A percentile compares a stretch with the other conserved stretches of the same genome.
These are phyloP conservation scores for Ceriops decandra DNA, from an alignment of 345 rosid species.

Conservation along the genomic window DNA sequence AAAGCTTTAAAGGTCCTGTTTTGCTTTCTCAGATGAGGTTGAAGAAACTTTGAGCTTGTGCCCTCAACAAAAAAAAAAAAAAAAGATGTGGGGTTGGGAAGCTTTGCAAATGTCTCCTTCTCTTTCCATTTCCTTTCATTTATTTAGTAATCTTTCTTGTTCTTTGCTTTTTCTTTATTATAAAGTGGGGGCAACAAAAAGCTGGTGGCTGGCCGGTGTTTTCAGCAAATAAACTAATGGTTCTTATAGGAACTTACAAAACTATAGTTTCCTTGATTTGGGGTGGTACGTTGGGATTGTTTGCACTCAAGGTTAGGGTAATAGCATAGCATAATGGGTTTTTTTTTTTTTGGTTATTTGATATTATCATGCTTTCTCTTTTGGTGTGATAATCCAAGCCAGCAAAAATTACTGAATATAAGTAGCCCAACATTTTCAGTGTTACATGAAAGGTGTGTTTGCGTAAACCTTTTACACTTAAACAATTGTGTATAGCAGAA, in stretches of 20 bases:
- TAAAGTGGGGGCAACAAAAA: constrained; percentile 45
- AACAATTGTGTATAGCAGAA: neutral
- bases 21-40: constrained; percentile 45
- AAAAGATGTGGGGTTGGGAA: constrained; percentile 36
- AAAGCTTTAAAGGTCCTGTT: constrained; percentile 29
- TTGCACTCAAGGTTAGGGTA: constrained; percentile 7
- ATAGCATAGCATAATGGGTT: constrained; percentile 13
- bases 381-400: constrained; percentile 20
- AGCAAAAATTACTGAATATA: constrained; percentile 18
- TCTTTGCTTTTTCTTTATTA: constrained; percentile 44
- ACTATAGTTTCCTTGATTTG: constrained; percentile 25
- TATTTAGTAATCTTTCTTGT: constrained; percentile 31
- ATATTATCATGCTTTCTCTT: constrained; percentile 19
- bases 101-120: constrained; percentile 34
- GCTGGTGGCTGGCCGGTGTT: constrained; percentile 35
- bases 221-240: constrained; percentile 20
- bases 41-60: constrained; percentile 39
- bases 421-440: constrained; percentile 1
- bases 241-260: constrained; percentile 13
- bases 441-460: neutral
- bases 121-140: constrained; percentile 22
- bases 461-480: too few species aligned
- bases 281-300: constrained; percentile 34
- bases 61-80: neutral
- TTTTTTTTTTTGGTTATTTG: neutral